phyloP scores from a whole-genome alignment of 768 basidiomycete genomes.

The Postia placenta region DNA sequence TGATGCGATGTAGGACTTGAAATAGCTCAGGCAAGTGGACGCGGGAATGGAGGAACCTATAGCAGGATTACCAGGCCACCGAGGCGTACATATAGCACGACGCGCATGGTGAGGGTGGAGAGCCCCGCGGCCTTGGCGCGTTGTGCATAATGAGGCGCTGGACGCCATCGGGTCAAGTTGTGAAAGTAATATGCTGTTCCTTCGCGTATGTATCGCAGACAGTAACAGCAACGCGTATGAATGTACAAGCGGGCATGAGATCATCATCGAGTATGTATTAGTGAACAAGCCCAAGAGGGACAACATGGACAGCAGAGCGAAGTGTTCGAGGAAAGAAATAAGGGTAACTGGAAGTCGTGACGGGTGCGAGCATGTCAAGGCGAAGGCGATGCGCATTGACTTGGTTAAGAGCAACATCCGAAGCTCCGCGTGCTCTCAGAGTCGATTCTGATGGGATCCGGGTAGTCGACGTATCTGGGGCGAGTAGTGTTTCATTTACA shows the following conservation, averaged over 20 bases:
- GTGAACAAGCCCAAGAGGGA: slow-evolving; percentile 5
- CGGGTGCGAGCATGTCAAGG: slow-evolving; percentile 4
- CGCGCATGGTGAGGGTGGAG: too few relatives aligned
- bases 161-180: too few relatives aligned
- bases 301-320: slow-evolving; percentile 3
- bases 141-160: too few relatives aligned
- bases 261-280: slow-evolving; percentile 6
- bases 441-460: slow-evolving; percentile 97
- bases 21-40: too few relatives aligned
- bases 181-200: slow-evolving; percentile 6
- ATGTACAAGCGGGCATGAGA: slow-evolving; percentile 10
- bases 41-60: too few relatives aligned
- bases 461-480: slow-evolving; percentile 92
- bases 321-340: slow-evolving; percentile 9
- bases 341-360: slow-evolving; percentile 17
- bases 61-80: too few relatives aligned
- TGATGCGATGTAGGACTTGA: too few relatives aligned
- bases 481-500: slow-evolving; percentile 12
- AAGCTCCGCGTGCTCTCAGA: slow-evolving; percentile 87
- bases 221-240: slow-evolving; percentile 15
- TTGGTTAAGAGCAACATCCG: slow-evolving; percentile 78
- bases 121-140: neutral
- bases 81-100: too few relatives aligned
- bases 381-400: slow-evolving; percentile 3
- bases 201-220: slow-evolving; percentile 7